Evolutionary conservation across 192 early-diverging fungal genomes (phyloP).

Genomic region (Coemansia sp.): DNA sequence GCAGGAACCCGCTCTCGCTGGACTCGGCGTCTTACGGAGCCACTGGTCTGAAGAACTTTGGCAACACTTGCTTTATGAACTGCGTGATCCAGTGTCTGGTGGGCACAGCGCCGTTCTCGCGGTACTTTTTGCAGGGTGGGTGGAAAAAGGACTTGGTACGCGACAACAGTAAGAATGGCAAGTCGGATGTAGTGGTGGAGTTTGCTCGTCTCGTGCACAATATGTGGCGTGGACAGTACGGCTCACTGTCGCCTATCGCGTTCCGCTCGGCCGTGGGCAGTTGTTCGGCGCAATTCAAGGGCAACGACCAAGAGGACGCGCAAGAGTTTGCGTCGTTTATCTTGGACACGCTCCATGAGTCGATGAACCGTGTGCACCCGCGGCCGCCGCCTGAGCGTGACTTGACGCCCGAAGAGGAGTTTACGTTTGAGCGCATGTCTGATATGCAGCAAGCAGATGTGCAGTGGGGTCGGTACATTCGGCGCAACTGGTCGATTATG

Average conservation of each 20-base stretch:
- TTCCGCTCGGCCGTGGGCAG: conserved; percentile 77
- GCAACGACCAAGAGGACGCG: conserved; percentile 93
- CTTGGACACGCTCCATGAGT: conserved; percentile 90
- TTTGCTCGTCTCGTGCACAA: conserved; percentile 77
- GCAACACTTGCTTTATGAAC: conserved; percentile 89
- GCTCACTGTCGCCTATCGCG: conserved; percentile 72
- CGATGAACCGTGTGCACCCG: conserved; percentile 72
- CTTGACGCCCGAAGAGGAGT: conserved; percentile 50
- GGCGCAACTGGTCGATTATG: conserved; percentile 78
- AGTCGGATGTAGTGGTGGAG: conserved; percentile 66
- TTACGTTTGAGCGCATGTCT: conserved; percentile 69
- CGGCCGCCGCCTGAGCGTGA: conserved; percentile 50
- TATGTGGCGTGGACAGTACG: conserved; percentile 83
- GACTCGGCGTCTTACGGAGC: conserved; percentile 62
- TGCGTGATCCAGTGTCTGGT: conserved; percentile 78
- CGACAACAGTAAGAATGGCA: conserved; percentile 63
- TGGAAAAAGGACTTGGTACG: conserved; percentile 46
- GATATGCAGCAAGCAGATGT: conserved; percentile 62
- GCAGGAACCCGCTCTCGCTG: conserved; percentile 7
- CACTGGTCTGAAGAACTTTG: conserved; percentile 77
- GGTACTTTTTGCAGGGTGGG: conserved; percentile 70
- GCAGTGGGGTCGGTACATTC: conserved; percentile 76
- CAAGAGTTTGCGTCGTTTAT: conserved; percentile 95
- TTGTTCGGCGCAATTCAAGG: conserved; percentile 81
- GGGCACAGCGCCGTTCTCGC: conserved; percentile 67